A percentile compares a stretch with the other conserved stretches of the same genome.
Evolutionary conservation across 345 rosid genomes (phyloP).

Genomic region (Aquilaria malaccensis): DNA sequence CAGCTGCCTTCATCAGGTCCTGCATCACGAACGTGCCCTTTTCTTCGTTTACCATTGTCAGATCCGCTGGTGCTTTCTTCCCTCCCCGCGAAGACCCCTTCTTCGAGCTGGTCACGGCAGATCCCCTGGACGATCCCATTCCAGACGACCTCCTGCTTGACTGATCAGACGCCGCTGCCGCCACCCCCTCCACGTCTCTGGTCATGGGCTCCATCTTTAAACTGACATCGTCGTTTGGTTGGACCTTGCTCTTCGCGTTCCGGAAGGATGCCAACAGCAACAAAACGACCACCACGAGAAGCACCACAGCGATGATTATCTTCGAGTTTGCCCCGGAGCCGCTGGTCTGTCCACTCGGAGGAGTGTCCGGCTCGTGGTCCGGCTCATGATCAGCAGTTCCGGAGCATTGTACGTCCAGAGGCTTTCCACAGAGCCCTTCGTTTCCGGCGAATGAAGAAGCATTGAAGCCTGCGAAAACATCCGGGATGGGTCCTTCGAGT

Average conservation of each 20-base stretch:
- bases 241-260: not conserved
- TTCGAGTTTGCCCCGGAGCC: not conserved
- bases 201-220: slow-evolving; percentile 15
- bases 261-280: not conserved
- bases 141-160: slow-evolving; percentile 15
- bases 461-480: slow-evolving; percentile 17
- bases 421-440: slow-evolving; percentile 37
- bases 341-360: not conserved
- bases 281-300: slow-evolving; percentile 18
- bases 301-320: slow-evolving; percentile 13
- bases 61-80: slow-evolving; percentile 21
- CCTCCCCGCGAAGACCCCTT: slow-evolving; percentile 27
- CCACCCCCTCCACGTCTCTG: slow-evolving; percentile 38
- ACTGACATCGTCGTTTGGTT: slow-evolving; percentile 8
- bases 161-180: not conserved
- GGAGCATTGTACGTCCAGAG: slow-evolving; percentile 27
- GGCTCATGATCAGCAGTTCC: not conserved
- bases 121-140: slow-evolving; percentile 23
- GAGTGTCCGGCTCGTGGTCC: not conserved
- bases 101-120: slow-evolving; percentile 14
- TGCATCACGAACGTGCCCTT: slow-evolving; percentile 59
- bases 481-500: slow-evolving; percentile 49
- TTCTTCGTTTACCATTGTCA: slow-evolving; percentile 59
- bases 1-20: slow-evolving; percentile 90
- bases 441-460: slow-evolving; percentile 31